Evolutionary conservation across 352 stramenopile genomes (phyloP).

Genomic region (Bremia lactucae): DNA sequence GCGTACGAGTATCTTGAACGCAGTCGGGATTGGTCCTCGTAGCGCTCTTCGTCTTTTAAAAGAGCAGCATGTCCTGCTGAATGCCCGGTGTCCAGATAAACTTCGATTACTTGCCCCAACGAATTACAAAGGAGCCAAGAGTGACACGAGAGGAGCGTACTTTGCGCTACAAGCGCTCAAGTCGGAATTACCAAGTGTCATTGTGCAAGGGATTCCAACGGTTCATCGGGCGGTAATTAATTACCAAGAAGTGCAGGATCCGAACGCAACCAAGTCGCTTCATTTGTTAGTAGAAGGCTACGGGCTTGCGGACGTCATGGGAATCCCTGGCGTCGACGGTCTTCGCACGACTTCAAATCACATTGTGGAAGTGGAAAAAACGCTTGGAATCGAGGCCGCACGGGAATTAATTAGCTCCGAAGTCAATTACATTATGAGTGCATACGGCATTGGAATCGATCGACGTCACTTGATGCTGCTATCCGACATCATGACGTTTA

Average conservation of each 20-base stretch:
- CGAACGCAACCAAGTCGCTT: constrained; percentile 64
- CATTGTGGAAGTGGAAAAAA: constrained; percentile 95
- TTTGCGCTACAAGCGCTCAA: constrained; percentile 96
- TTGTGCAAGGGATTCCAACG: constrained; percentile 96
- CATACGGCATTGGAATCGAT: constrained; percentile 98
- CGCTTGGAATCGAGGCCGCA: constrained; percentile 97
- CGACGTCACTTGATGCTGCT: constrained; percentile 97
- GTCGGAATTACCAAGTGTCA: constrained; percentile 89
- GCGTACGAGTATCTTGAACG: constrained; percentile 87
- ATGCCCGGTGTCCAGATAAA: constrained; percentile 73
- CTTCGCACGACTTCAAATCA: constrained; percentile 96
- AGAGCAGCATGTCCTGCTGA: constrained; percentile 78
- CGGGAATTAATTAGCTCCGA: constrained; percentile 94
- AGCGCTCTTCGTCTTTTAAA: constrained; percentile 67
- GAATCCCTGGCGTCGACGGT: constrained; percentile 93
- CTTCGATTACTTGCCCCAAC: constrained; percentile 69
- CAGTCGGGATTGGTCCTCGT: constrained; percentile 50
- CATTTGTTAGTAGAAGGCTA: constrained; percentile 99
- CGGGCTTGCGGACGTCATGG: constrained; percentile 96
- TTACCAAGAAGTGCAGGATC: constrained; percentile 85
- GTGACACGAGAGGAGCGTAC: constrained; percentile 73
- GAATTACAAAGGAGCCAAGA: constrained; percentile 81
- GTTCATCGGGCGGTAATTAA: constrained; percentile 98
- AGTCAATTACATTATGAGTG: constrained; percentile 98
- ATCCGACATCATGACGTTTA: constrained; percentile 99